Percentiles rank a stretch among this genome's conserved stretches.
Evolutionary conservation across 768 basidiomycete species (phyloP).

Genomic region (Serendipita sp.): DNA sequence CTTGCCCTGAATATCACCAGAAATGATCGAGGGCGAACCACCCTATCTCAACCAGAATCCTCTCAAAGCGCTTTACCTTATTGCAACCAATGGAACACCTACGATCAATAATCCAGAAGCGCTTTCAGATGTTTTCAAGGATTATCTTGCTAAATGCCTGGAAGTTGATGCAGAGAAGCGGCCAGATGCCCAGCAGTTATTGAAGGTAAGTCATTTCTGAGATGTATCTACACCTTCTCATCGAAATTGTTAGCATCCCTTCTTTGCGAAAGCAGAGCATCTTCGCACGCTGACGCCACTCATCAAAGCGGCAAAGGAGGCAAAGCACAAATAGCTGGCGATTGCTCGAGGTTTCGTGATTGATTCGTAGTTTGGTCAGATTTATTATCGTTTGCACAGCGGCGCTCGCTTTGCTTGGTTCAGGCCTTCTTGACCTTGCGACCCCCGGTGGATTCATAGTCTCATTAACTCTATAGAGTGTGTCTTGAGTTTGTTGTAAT

Average conservation of each 20-base stretch:
- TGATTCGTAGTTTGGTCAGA: too few species aligned
- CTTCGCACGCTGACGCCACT: constrained; percentile 71
- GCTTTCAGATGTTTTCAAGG: constrained; percentile 61
- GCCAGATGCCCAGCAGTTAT: constrained; percentile 64
- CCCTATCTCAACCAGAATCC: constrained; percentile 95
- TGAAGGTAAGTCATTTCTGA: constrained; percentile 38
- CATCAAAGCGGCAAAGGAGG: constrained; percentile 80
- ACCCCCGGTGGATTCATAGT: too few species aligned
- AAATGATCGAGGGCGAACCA: constrained; percentile 97
- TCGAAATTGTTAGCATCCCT: constrained; percentile 42
- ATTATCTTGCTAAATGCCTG: constrained; percentile 74
- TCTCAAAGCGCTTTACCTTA: constrained; percentile 89
- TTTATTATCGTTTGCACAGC: too few species aligned
- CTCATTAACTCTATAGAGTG: too few species aligned
- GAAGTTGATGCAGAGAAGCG: constrained; percentile 93
- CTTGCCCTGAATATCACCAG: constrained; percentile 23
- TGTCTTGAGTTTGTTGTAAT: too few species aligned
- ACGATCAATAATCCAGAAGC: constrained; percentile 82
- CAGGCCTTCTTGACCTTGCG: too few species aligned
- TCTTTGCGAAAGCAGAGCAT: constrained; percentile 79
- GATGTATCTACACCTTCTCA: neutral
- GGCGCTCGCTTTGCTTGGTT: too few species aligned
- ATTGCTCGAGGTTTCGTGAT: neutral
- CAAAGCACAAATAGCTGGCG: constrained; percentile 8
- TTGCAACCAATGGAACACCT: constrained; percentile 96